Conservation (phyloP, 768 basidiomycete species). For the Phlebiopsis gigantea region DNA sequence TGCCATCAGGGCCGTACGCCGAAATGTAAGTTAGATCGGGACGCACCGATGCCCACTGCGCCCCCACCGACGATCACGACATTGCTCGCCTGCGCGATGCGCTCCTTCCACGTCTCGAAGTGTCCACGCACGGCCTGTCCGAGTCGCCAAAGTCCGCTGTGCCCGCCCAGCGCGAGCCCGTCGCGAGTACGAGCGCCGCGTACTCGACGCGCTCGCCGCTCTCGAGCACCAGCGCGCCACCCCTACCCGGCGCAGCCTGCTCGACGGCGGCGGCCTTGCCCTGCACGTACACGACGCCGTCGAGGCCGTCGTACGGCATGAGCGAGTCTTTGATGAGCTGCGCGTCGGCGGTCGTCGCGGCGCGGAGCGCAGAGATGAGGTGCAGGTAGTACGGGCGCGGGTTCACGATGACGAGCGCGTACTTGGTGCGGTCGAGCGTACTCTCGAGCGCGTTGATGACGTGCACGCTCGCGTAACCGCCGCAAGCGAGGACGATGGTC, state of each 20-base stretch:
- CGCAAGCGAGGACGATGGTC: slow-evolving; percentile 49
- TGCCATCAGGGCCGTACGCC: not conserved
- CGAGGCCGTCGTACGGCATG: slow-evolving; percentile 46
- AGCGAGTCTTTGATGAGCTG: slow-evolving; percentile 39
- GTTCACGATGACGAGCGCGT: slow-evolving; percentile 51
- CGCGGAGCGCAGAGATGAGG: slow-evolving; percentile 46
- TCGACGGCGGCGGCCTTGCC: slow-evolving; percentile 35
- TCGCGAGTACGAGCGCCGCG: slow-evolving; percentile 51
- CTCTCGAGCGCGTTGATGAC: slow-evolving; percentile 41
- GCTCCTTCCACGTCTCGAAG: slow-evolving; percentile 26
- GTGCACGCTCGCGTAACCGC: slow-evolving; percentile 46
- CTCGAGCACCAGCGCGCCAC: slow-evolving; percentile 46
- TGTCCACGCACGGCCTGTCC: slow-evolving; percentile 19
- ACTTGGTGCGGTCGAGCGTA: slow-evolving; percentile 38
- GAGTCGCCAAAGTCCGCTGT: slow-evolving; percentile 40
- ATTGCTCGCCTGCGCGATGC: slow-evolving; percentile 26
- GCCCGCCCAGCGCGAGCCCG: slow-evolving; percentile 52
- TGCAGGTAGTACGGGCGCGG: slow-evolving; percentile 44
- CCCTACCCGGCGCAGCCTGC: slow-evolving; percentile 20
- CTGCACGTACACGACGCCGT: slow-evolving; percentile 35
- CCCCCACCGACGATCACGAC: slow-evolving; percentile 34
- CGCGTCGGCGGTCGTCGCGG: slow-evolving; percentile 41
- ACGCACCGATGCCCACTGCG: slow-evolving; percentile 36
- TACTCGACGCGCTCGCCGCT: slow-evolving; percentile 46
- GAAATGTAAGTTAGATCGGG: not conserved